phyloP scores from a whole-genome alignment of 768 basidiomycete species.

The Psilocybe cyanescens region DNA sequence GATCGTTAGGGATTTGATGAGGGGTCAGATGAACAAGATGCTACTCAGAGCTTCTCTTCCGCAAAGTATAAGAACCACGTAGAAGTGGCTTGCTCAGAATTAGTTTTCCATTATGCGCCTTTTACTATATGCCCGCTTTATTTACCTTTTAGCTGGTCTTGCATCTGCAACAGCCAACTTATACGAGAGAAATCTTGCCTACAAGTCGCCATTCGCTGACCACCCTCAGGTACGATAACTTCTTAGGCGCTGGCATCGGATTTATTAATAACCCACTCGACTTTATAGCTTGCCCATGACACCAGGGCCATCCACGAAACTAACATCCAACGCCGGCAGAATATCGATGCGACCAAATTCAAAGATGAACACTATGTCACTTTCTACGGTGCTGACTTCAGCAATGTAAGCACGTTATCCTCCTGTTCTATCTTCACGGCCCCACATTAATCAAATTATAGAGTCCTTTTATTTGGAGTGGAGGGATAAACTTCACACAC shows the following conservation, averaged over 20 bases:
- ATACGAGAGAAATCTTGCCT: constrained; percentile 44
- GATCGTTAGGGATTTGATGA: not conserved
- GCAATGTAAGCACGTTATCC: constrained; percentile 38
- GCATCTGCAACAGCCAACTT: constrained; percentile 14
- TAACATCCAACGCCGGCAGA: constrained; percentile 40
- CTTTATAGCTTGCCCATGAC: constrained; percentile 40
- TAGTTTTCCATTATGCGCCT: not conserved
- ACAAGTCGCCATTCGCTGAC: constrained; percentile 41
- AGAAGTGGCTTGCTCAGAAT: not conserved
- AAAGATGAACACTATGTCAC: constrained; percentile 53
- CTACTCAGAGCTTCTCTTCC: not conserved
- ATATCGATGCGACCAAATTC: constrained; percentile 38
- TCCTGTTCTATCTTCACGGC: not conserved
- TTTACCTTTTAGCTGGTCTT: not conserved
- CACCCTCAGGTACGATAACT: constrained; percentile 31
- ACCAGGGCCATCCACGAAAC: constrained; percentile 39
- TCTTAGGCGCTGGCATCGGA: not conserved
- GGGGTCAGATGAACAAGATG: not conserved
- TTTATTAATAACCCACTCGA: not conserved
- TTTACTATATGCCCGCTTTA: not conserved
- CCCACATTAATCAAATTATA: constrained; percentile 17
- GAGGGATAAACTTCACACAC: constrained; percentile 55
- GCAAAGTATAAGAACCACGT: not conserved
- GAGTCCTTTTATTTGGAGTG: constrained; percentile 51
- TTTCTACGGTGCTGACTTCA: constrained; percentile 52